phyloP scores from a whole-genome alignment of 1,284 basidiomycete species.

The Trichosporon asahii region DNA sequence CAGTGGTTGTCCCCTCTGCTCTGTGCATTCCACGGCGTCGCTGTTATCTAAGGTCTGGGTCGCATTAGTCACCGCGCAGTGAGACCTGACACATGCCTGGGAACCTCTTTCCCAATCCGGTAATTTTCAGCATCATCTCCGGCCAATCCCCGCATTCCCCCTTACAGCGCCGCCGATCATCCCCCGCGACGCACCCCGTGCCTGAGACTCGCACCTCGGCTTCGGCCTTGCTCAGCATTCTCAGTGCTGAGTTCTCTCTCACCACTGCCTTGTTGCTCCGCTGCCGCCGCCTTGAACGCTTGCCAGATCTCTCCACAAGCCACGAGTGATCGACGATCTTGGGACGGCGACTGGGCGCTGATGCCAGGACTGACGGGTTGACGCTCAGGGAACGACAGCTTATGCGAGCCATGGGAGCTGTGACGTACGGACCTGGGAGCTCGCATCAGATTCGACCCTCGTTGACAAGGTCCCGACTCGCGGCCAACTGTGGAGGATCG shows the following conservation, averaged over 20 bases:
- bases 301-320: background rate
- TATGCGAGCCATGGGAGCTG: too few species aligned
- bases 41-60: background rate
- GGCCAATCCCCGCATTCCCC: background rate
- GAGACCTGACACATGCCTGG: conserved; percentile 8
- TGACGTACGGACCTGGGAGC: too few species aligned
- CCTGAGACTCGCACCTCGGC: background rate
- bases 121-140: conserved; percentile 7
- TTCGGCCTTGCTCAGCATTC: background rate
- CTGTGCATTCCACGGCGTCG: too few species aligned
- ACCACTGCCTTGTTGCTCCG: too few species aligned
- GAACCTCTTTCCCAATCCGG: conserved; percentile 18
- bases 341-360: too few species aligned
- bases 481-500: too few species aligned
- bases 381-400: too few species aligned
- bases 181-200: background rate
- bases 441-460: background rate
- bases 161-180: background rate
- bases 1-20: too few species aligned
- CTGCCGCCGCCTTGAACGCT: background rate
- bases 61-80: background rate
- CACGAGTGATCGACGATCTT: too few species aligned
- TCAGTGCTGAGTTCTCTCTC: too few species aligned
- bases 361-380: too few species aligned
- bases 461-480: background rate